Evolutionary conservation across 225 moss, liverwort and hornwort species (phyloP).

Genomic region (Marchantia paleacea): DNA sequence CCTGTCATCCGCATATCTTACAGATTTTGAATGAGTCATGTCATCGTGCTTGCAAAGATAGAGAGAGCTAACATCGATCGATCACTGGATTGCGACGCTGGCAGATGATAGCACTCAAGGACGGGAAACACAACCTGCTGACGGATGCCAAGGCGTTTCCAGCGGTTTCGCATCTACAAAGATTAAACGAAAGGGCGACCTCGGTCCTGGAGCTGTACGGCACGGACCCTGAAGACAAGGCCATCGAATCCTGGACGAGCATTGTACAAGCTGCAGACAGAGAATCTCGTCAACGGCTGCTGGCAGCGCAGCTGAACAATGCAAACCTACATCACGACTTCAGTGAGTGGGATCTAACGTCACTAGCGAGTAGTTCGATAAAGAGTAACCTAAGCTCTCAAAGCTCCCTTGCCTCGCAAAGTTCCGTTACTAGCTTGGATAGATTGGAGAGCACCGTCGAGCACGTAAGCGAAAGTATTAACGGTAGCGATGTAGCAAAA

Average conservation of each 20-base stretch:
- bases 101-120: slow-evolving; percentile 76
- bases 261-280: slow-evolving; percentile 39
- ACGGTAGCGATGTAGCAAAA: not conserved
- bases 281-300: slow-evolving; percentile 31
- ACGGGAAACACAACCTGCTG: slow-evolving; percentile 54
- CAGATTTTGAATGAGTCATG: no score
- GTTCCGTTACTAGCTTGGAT: not conserved
- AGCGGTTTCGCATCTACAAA: slow-evolving; percentile 36
- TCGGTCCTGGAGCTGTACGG: slow-evolving; percentile 65
- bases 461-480: not conserved
- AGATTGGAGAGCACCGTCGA: not conserved
- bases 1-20: no score
- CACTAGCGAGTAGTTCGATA: slow-evolving; percentile 14
- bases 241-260: slow-evolving; percentile 53
- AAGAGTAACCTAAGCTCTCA: not conserved
- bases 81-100: not conserved
- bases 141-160: slow-evolving; percentile 55
- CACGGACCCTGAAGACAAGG: slow-evolving; percentile 2
- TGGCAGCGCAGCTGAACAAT: slow-evolving; percentile 12
- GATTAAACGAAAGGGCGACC: slow-evolving; percentile 44
- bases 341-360: slow-evolving; percentile 33
- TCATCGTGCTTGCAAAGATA: not conserved
- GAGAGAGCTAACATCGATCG: no score
- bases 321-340: slow-evolving; percentile 7
- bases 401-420: not conserved